phyloP scores from a whole-genome alignment of 1,284 basidiomycete genomes.

The Schizopora paradoxa region DNA sequence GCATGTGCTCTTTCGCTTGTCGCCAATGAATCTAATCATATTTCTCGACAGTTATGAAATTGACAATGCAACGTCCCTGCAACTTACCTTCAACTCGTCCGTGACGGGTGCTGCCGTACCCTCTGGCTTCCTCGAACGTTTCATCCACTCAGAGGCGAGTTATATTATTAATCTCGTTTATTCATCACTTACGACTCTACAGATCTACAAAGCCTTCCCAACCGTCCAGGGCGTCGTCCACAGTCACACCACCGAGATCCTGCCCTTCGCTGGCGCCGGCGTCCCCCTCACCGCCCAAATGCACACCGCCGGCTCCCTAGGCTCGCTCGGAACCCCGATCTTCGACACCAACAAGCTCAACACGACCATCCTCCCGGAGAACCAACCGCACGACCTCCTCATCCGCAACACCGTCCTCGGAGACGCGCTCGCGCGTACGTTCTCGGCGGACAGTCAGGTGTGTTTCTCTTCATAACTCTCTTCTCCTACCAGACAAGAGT shows the following conservation, averaged over 20 bases:
- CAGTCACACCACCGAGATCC: neutral
- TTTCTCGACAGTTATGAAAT: constrained; percentile 5
- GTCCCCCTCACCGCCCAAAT: constrained; percentile 1
- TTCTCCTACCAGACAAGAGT: neutral
- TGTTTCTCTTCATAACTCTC: neutral
- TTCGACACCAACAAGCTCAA: constrained; percentile 6
- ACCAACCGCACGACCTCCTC: constrained; percentile 7
- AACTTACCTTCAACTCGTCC: constrained; percentile 10
- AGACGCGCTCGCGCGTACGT: neutral
- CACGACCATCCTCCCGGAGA: constrained; percentile 5
- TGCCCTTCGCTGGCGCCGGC: neutral
- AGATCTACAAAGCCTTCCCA: constrained; percentile 9
- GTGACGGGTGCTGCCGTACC: neutral
- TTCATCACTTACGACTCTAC: neutral
- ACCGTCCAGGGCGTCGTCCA: neutral
- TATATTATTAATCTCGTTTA: neutral
- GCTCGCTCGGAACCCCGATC: constrained; percentile 8
- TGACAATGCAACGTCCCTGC: constrained; percentile 4
- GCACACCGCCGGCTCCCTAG: constrained; percentile 4
- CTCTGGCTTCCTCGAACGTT: constrained; percentile 5
- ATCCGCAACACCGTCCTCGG: constrained; percentile 7
- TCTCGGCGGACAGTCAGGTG: neutral
- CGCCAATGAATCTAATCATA: neutral
- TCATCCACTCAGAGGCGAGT: constrained; percentile 10
- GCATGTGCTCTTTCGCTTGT: neutral